Evolutionary conservation across 495 filamentous ascomycete genomes (phyloP), one percentile per base, ranked within the genome.

Genomic region (Hypoxylon lenormandii): DNA sequence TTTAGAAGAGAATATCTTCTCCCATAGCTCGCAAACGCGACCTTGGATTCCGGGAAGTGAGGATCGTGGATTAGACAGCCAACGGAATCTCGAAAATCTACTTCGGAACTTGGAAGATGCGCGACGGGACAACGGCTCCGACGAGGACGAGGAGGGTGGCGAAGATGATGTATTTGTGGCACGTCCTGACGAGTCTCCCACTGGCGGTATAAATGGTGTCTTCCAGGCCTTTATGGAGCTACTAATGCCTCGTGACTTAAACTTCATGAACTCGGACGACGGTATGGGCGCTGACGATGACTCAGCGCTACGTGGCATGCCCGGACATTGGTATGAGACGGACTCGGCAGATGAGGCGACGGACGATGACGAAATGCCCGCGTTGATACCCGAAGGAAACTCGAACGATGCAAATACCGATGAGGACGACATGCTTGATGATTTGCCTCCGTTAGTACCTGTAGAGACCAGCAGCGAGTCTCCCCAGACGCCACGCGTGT

Each of bases 1-100:
- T 2, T 37, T 48, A 19, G 77, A 78, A 0, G 52, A 78, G 18
- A 87, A 86, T 33, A 70, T 82, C 13, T 86, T 83, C 52, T 84
- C 78, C 4, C 78, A 74, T 69, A 66, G 64, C n/a, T 73, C 67
- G n/a, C 79, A 76, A 61, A 57, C 58, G 60, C 57, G 63, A 33
- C 79, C 79, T 11, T 83, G 72, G 72, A 26, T 15, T 40, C 60
- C 49, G 30, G 66, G 62, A 2, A 50, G 63, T 30, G 16, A 33
- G 42, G 60, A 53, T 16, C 63, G 48, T 12, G 70, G 33, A 4
- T 30, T 45, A 7, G 52, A n/a, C 11, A 12, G 54, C 16, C 66
- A 54, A 49, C 33, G 33, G 22, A 33, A 47, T 5, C 47, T 69
- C 12, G 46, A 69, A 40, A 5, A 46, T 3, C 16, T 45, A 4